Base-by-base conservation (phyloP, 2,329 filamentous ascomycete genomes). In the Clonostachys chloroleuca region DNA sequence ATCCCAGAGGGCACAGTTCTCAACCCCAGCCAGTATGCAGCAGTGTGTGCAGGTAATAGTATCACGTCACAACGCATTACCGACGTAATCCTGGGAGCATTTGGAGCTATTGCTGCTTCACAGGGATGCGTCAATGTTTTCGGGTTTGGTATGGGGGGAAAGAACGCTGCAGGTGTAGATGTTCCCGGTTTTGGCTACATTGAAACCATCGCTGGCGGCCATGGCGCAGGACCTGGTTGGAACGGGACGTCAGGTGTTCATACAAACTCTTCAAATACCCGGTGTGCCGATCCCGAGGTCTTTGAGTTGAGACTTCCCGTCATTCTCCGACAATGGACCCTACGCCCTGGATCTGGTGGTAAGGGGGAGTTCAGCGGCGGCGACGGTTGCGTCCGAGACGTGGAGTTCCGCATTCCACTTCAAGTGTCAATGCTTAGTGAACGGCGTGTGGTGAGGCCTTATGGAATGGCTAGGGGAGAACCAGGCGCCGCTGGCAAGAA, bases 401-500 rank as follows among this genome's bases (percentile, higher is more conserved):
- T 92, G 51, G 87, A 92, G 62, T 91, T 91, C 61, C 74, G 87
- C 6, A 85, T 88, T 46, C 84, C 86, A 0, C 80, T 92, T 4
- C 84, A 89, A 59, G 86, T 89, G 9, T 87, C 81, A 2, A 92
- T 94, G 42, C 69, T 94, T 9, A 87, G 82, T 36, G 89, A 94
- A 65, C 65, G 89, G 13, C 72, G 89, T n/a, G 87, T 92, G 0
- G 88, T 88, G 56, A 80, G 80, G 42, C 89, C 69, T 1, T 67
- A 68, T 18, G 57, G 92, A 0, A 75, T 96, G 50, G 84, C 83
- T 18, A 92, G 92, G 1, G 92, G 92, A 5, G 85, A 84, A 47
- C 86, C 92, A 51, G 92, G 83, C 0, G 69, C 81, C 55, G 86
- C 87, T 44, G 92, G 92, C 0, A 69, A 92, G 51, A 97, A 97